These are phyloP conservation scores for Wickerhamia fluorescens DNA, from an alignment of 805 yeast genomes.

Conservation along the genomic window DNA sequence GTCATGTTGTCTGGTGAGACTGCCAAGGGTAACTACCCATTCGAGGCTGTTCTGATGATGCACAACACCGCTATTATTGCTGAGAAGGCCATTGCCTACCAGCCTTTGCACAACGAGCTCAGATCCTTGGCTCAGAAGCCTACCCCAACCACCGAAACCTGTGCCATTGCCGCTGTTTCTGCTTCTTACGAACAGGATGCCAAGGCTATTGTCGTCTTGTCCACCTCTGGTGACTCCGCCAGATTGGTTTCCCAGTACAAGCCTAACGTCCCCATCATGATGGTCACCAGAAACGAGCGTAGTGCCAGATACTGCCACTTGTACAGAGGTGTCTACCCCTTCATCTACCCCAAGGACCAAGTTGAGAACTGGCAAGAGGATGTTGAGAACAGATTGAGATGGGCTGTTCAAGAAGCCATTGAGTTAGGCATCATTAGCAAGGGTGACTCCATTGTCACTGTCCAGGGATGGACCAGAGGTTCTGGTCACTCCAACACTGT, in stretches of 20 bases:
- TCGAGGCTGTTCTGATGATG: constrained; percentile 98
- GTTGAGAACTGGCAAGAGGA: constrained; percentile 91
- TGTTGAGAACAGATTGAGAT: constrained; percentile 89
- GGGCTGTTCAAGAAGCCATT: constrained; percentile 87
- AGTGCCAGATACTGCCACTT: constrained; percentile 95
- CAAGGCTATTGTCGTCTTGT: constrained; percentile 92
- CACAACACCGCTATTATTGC: constrained; percentile 95
- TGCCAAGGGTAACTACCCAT: constrained; percentile 98
- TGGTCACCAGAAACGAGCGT: constrained; percentile 93
- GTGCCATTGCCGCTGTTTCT: constrained; percentile 94
- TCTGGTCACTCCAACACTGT: constrained; percentile 98
- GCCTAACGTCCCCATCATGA: constrained; percentile 94
- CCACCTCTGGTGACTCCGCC: constrained; percentile 92
- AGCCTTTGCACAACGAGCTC: constrained; percentile 76
- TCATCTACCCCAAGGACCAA: constrained; percentile 62
- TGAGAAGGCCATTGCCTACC: constrained; percentile 93
- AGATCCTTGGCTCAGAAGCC: constrained; percentile 83
- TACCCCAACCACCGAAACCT: constrained; percentile 89
- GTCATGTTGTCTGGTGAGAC: constrained; percentile 99
- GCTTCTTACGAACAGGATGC: constrained; percentile 96
- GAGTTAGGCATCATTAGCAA: constrained; percentile 75
- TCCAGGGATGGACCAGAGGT: constrained; percentile 99
- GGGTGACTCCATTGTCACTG: constrained; percentile 88
- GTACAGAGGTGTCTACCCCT: constrained; percentile 98
- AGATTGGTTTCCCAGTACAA: constrained; percentile 96